phyloP scores from a whole-genome alignment of 345 rosid genomes.

The Punica granatum region DNA sequence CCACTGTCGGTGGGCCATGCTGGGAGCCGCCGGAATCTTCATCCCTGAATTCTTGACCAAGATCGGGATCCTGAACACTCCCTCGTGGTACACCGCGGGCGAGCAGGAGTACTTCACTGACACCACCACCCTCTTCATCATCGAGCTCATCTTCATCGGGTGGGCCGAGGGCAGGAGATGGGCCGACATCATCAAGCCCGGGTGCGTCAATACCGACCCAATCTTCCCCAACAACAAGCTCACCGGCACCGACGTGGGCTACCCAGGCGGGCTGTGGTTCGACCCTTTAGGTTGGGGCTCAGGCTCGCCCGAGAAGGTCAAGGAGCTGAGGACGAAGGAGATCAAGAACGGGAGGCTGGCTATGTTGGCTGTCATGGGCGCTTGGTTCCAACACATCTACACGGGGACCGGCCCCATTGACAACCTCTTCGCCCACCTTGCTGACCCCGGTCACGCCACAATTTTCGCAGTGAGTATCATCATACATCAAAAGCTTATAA shows the following conservation, averaged over 20 bases:
- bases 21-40: conserved; percentile 96
- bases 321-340: conserved; percentile 93
- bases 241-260: conserved; percentile 91
- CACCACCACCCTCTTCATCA: conserved; percentile 74
- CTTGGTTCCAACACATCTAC: conserved; percentile 99
- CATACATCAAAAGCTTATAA: neutral
- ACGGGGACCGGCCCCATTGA: conserved; percentile 96
- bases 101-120: conserved; percentile 81
- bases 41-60: conserved; percentile 92
- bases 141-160: conserved; percentile 78
- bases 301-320: conserved; percentile 72
- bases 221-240: conserved; percentile 97
- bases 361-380: conserved; percentile 99
- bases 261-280: conserved; percentile 99
- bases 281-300: conserved; percentile 96
- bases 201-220: conserved; percentile 92
- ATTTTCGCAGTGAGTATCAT: conserved; percentile 64
- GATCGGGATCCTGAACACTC: conserved; percentile 80
- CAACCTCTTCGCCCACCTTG: conserved; percentile 91
- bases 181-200: conserved; percentile 95
- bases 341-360: conserved; percentile 93
- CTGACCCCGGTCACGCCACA: conserved; percentile 97
- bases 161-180: conserved; percentile 99
- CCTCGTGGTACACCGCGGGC: conserved; percentile 93
- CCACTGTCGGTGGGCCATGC: conserved; percentile 97